Conservation (phyloP, 352 stramenopile species). For the Phytopythium chamaehyphon region DNA sequence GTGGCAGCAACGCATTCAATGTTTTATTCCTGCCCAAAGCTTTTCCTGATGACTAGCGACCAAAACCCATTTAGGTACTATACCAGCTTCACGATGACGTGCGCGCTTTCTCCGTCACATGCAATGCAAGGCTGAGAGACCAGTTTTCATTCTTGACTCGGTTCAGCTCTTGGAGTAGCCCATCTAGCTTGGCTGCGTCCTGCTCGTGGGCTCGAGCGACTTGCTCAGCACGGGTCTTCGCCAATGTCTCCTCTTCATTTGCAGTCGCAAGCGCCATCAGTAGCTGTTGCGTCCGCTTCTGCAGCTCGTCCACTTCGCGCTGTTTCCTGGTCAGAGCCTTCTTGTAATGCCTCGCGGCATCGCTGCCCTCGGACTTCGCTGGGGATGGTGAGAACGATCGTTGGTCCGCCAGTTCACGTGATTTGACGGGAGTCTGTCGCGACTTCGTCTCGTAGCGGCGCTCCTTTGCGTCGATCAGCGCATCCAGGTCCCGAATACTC, state of each 20-base stretch:
- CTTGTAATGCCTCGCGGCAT: conserved; percentile 13
- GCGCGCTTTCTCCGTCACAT: conserved; percentile 37
- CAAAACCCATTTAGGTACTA: no score
- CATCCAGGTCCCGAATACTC: conserved; percentile 36
- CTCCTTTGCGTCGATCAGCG: conserved; percentile 32
- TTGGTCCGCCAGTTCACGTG: conserved; percentile 5
- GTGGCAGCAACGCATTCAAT: no score
- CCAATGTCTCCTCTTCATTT: conserved; percentile 75
- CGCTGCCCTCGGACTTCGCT: background rate
- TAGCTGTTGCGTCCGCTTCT: conserved; percentile 22
- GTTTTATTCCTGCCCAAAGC: no score
- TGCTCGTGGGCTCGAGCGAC: conserved; percentile 26
- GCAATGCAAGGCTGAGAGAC: conserved; percentile 53
- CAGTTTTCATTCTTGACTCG: conserved; percentile 66
- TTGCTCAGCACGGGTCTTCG: conserved; percentile 22
- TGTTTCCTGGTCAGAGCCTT: conserved; percentile 34
- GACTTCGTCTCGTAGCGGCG: conserved; percentile 11
- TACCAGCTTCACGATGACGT: background rate
- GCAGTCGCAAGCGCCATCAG: conserved; percentile 49
- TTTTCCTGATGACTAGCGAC: background rate
- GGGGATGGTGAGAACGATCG: background rate
- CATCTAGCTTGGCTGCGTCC: conserved; percentile 25
- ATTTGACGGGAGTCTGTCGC: conserved; percentile 7
- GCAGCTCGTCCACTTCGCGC: conserved; percentile 29
- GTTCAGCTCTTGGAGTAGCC: conserved; percentile 47